Conservation (phyloP, 371 early-diverging fungal species). For the Lichtheimia ornata region DNA sequence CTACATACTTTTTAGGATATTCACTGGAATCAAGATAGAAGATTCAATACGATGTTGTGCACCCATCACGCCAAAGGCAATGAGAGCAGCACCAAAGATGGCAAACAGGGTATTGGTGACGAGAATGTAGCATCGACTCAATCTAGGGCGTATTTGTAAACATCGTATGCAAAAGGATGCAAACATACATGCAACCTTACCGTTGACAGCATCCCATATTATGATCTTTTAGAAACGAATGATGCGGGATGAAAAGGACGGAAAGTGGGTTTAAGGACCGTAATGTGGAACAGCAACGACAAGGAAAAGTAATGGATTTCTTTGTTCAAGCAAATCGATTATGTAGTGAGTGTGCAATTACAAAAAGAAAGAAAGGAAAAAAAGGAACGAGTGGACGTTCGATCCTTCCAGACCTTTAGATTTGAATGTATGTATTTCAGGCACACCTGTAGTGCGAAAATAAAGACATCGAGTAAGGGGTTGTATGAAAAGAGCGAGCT, state of each 20-base stretch:
- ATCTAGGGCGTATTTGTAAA: constrained; percentile 20
- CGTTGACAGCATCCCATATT: constrained; percentile 49
- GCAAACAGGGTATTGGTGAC: constrained; percentile 35
- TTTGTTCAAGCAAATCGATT: too few relatives aligned
- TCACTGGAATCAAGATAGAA: constrained; percentile 35
- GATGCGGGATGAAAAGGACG: not conserved
- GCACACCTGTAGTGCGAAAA: too few relatives aligned
- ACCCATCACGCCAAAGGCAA: constrained; percentile 40
- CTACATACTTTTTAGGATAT: constrained; percentile 40
- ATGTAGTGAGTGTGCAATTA: not conserved
- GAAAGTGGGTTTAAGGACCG: too few relatives aligned
- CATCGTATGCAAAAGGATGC: not conserved
- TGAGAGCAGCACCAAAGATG: constrained; percentile 31
- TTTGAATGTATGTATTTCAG: too few relatives aligned
- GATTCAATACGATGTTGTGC: constrained; percentile 28
- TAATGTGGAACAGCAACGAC: too few relatives aligned
- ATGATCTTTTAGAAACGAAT: constrained; percentile 4
- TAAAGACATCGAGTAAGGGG: too few relatives aligned
- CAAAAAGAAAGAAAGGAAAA: constrained; percentile 9
- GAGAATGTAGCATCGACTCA: constrained; percentile 34
- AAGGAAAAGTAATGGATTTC: too few relatives aligned
- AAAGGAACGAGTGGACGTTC: constrained; percentile 5
- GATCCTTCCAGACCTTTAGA: too few relatives aligned
- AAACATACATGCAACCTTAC: constrained; percentile 14
- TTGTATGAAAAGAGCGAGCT: too few relatives aligned